phyloP scores from a whole-genome alignment of 2,329 filamentous ascomycete genomes.

The Pseudocercospora fijiensis region DNA sequence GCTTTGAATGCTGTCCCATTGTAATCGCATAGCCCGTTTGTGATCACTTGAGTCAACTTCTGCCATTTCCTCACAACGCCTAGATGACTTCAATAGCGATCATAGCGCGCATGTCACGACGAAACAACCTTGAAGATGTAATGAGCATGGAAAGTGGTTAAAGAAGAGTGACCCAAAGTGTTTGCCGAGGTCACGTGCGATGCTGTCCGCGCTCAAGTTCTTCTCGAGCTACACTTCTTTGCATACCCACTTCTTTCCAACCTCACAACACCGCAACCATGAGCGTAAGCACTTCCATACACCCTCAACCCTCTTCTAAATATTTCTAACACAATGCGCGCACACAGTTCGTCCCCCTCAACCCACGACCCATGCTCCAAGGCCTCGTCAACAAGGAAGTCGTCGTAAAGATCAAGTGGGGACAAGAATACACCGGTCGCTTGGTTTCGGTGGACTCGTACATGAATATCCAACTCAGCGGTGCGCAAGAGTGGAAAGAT shows the following conservation, averaged over 20 bases:
- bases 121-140: not conserved
- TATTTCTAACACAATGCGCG: not conserved
- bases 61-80: not conserved
- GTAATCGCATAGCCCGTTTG: not conserved
- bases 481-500: conserved; percentile 88
- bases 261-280: conserved; percentile 17
- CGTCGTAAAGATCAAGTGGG: conserved; percentile 94
- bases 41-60: not conserved
- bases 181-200: too few relatives aligned
- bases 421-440: conserved; percentile 92
- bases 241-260: not conserved
- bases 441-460: conserved; percentile 94
- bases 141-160: not conserved
- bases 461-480: conserved; percentile 95
- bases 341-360: conserved; percentile 75
- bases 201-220: not conserved
- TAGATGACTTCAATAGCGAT: not conserved
- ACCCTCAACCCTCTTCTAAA: not conserved
- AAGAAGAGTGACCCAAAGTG: not conserved
- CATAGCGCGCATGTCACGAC: not conserved
- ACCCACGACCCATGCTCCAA: conserved; percentile 95
- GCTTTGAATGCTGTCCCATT: conserved; percentile 2
- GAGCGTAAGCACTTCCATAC: not conserved
- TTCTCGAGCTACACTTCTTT: too few relatives aligned
- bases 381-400: conserved; percentile 90